Conservation (phyloP, 331 rosid genomes). For the Dryas integrifolia region DNA sequence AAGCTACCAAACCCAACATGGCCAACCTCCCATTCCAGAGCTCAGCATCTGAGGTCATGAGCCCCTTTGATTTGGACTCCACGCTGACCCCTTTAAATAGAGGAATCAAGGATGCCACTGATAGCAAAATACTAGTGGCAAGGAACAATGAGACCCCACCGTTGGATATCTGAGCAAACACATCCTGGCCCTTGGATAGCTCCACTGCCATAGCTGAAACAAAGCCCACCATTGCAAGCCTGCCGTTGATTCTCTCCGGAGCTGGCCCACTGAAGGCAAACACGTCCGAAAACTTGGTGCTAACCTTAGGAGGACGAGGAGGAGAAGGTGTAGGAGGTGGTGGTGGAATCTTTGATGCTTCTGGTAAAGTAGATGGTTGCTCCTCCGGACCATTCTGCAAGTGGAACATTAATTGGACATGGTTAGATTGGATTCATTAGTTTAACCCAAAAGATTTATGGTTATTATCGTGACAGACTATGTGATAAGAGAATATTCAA, state of each 20-base stretch:
- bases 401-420: not conserved
- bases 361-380: slow-evolving; percentile 6
- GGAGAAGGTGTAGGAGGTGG: slow-evolving; percentile 23
- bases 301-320: slow-evolving; percentile 35
- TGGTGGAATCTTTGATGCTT: slow-evolving; percentile 24
- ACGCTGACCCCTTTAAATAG: slow-evolving; percentile 66
- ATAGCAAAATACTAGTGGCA: slow-evolving; percentile 49
- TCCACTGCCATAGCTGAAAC: slow-evolving; percentile 73
- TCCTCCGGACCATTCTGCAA: slow-evolving; percentile 18
- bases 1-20: slow-evolving; percentile 75
- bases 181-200: slow-evolving; percentile 55
- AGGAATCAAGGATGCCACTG: slow-evolving; percentile 71
- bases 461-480: no score
- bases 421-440: not conserved
- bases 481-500: not conserved
- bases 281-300: slow-evolving; percentile 55
- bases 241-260: slow-evolving; percentile 88
- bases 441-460: no score
- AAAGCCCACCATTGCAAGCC: slow-evolving; percentile 86
- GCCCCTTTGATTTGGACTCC: slow-evolving; percentile 58
- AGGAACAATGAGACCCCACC: slow-evolving; percentile 70
- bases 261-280: slow-evolving; percentile 82
- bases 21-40: slow-evolving; percentile 82
- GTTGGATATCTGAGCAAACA: slow-evolving; percentile 54
- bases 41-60: slow-evolving; percentile 73